Percentiles rank a stretch among this genome's conserved stretches.
Conservation (phyloP, 2,329 filamentous ascomycete species). For the Pseudophaeomoniella oleicola region DNA sequence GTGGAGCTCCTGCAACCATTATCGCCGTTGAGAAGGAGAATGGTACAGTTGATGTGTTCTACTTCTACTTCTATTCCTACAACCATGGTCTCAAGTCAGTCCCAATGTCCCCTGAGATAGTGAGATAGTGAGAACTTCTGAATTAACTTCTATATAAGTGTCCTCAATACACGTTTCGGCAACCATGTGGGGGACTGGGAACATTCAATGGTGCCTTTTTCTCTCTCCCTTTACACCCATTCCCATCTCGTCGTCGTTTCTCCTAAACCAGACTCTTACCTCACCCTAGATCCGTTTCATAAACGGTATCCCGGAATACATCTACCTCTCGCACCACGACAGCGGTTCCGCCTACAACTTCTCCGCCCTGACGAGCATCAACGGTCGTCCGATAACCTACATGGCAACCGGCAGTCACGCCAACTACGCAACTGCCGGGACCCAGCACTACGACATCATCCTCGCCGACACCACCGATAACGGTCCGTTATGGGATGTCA, state of each 20-base stretch:
- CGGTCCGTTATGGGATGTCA: slow-evolving; percentile 45
- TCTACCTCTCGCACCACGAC: slow-evolving; percentile 51
- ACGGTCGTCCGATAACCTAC: slow-evolving; percentile 41
- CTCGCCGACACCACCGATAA: slow-evolving; percentile 40
- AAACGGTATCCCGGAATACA: slow-evolving; percentile 35
- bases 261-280: slow-evolving; percentile 9
- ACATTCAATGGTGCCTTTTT: slow-evolving; percentile 6
- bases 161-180: slow-evolving; percentile 34
- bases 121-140: slow-evolving; percentile 42
- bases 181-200: slow-evolving; percentile 52
- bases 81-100: slow-evolving; percentile 10
- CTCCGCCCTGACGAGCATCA: slow-evolving; percentile 33
- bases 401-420: slow-evolving; percentile 49
- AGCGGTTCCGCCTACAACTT: slow-evolving; percentile 44
- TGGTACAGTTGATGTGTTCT: slow-evolving; percentile 42
- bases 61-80: slow-evolving; percentile 47
- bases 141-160: slow-evolving; percentile 29
- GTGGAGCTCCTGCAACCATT: slow-evolving; percentile 35
- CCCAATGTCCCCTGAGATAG: slow-evolving; percentile 9
- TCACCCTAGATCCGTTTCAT: slow-evolving; percentile 54
- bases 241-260: slow-evolving; percentile 1
- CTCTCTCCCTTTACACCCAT: background rate
- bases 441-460: slow-evolving; percentile 29
- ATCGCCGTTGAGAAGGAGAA: slow-evolving; percentile 43
- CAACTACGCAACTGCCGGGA: slow-evolving; percentile 42